phyloP scores from a whole-genome alignment of 2,329 filamentous ascomycete genomes.

The Neophaeococcomyces mojaviensis region DNA sequence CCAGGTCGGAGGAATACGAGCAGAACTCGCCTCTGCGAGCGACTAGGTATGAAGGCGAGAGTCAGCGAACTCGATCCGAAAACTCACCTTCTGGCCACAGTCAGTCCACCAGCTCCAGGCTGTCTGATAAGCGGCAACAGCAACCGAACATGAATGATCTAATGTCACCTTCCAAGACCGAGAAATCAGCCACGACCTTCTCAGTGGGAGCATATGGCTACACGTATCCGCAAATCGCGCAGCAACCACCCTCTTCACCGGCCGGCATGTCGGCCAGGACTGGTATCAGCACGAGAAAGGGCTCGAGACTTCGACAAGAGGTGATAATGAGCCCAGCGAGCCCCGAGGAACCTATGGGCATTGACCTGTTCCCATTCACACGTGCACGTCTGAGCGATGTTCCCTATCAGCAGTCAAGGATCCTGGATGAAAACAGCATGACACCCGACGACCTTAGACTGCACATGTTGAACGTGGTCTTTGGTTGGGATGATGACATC shows the following conservation, averaged over 20 bases:
- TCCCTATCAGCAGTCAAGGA: constrained; percentile 64
- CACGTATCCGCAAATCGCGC: constrained; percentile 12
- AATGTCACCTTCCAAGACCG: constrained; percentile 36
- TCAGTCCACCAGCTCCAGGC: constrained; percentile 55
- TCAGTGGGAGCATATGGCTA: constrained; percentile 27
- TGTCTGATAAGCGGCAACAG: constrained; percentile 42
- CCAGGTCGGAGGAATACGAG: constrained; percentile 63
- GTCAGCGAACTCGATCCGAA: constrained; percentile 56
- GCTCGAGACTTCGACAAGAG: constrained; percentile 73
- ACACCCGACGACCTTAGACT: constrained; percentile 70
- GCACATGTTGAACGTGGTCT: constrained; percentile 90
- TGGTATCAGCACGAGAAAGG: constrained; percentile 25
- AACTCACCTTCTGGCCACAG: constrained; percentile 59
- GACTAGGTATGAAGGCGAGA: constrained; percentile 63
- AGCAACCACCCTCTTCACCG: constrained; percentile 34
- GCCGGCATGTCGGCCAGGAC: constrained; percentile 43
- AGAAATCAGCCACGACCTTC: constrained; percentile 39
- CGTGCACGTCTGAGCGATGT: constrained; percentile 74
- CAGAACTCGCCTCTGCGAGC: constrained; percentile 64
- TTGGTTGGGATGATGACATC: constrained; percentile 86
- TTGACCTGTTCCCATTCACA: constrained; percentile 81
- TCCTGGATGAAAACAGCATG: constrained; percentile 50
- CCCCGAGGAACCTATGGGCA: constrained; percentile 62
- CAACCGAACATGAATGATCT: constrained; percentile 27
- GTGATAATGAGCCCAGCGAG: constrained; percentile 71